Base-by-base conservation (phyloP, 2,329 filamentous ascomycete genomes). In the Pseudogymnoascus sp. region DNA sequence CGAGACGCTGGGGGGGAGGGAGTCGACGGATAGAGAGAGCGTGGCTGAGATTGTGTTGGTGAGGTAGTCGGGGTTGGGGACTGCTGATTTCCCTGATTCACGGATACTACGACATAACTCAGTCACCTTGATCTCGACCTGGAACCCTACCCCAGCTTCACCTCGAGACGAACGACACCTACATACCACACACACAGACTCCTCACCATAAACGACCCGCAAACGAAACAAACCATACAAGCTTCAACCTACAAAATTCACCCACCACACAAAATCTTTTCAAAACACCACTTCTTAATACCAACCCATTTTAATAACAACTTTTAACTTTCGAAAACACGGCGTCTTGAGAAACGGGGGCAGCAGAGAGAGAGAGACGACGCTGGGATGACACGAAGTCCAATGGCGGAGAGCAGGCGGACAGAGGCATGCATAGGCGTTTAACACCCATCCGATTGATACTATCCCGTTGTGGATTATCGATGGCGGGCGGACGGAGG, bases 1-100 rank as follows among this genome's bases (percentile, higher is more conserved):
- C 59, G 81, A 83, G 60, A 84, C 82, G 6, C 73, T 84, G 38
- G 71, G 29, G n/a, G 37, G 35, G 37, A 38, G 37, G 14, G 35
- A 31, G 58, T 39, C n/a, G 23, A 39, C 58, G 58, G 58, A 60
- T 60, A 31, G 37, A 7, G 58, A 60, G 29, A 37, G 58, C 29
- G 21, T 41, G 39, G 19, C 39, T 43, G 39, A 43, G 39, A 43
- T 43, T 43, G 39, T 43, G 39, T 43, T 43, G 39, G 39, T 43
- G 39, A 43, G 39, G 39, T 58, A 58, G 26, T 7, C 6, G 26
- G 23, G 23, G 23, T 26, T 26, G 23, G 5, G 23, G 6, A 29
- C 26, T 29, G 26, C 3, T 29, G 26, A 29, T 29, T 29, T 8
- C 6, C 6, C 26, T 7, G 19, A 29, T 6, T 6, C 6, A 5